A percentile compares a stretch with the other conserved stretches of the same genome.
Evolutionary conservation across 768 basidiomycete genomes (phyloP).

Genomic region (Pleurotus ostreatus): DNA sequence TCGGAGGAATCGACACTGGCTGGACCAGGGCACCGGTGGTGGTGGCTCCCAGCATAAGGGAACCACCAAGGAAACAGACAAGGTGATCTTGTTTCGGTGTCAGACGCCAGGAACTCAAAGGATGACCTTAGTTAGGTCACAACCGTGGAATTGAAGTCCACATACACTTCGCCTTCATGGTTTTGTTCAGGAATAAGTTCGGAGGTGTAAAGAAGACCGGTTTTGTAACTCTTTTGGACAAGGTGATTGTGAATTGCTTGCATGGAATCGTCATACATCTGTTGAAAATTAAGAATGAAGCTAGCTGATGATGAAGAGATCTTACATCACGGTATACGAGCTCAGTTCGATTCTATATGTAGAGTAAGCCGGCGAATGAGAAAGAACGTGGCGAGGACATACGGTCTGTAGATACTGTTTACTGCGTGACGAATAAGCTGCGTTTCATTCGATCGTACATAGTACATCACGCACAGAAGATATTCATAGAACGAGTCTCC

Average conservation of each 20-base stretch:
- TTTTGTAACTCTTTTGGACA: conserved; percentile 55
- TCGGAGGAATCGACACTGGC: conserved; percentile 66
- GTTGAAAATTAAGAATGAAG: neutral
- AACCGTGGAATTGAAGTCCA: neutral
- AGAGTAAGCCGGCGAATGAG: neutral
- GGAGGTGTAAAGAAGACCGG: conserved; percentile 70
- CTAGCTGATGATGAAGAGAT: neutral
- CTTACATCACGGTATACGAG: conserved; percentile 70
- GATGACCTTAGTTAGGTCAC: conserved; percentile 1
- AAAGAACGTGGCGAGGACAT: conserved; percentile 8
- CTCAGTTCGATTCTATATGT: conserved; percentile 64
- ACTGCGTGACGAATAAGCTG: conserved; percentile 21
- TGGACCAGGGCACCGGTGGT: conserved; percentile 50
- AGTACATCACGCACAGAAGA: conserved; percentile 49
- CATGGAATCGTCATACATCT: conserved; percentile 94
- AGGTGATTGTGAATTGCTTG: conserved; percentile 73
- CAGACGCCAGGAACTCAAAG: conserved; percentile 64
- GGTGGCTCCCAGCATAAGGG: conserved; percentile 86
- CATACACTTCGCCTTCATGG: conserved; percentile 33
- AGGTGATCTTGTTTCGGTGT: conserved; percentile 93
- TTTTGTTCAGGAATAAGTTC: conserved; percentile 68
- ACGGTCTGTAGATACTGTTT: conserved; percentile 87
- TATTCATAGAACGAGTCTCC: conserved; percentile 97
- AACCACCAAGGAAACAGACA: conserved; percentile 92
- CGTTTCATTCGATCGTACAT: neutral